These are phyloP conservation scores for Komagataella pastoris DNA, from an alignment of 805 yeast species.

Conservation along the genomic window DNA sequence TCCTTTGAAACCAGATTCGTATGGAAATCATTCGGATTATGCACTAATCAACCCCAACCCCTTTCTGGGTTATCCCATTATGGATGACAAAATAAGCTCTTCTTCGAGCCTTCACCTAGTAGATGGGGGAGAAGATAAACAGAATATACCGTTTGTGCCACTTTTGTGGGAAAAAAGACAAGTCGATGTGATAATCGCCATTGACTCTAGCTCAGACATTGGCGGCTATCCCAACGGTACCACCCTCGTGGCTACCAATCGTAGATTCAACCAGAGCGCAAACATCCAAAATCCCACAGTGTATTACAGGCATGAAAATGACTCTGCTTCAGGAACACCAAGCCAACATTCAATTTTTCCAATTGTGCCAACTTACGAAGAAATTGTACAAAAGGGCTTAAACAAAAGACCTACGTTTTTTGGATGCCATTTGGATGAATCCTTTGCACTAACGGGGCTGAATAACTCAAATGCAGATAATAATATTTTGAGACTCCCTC, in stretches of 20 bases:
- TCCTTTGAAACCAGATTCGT: constrained; percentile 25
- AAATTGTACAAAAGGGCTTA: constrained; percentile 10
- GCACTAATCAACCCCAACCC: constrained; percentile 70
- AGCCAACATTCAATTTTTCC: constrained; percentile 16
- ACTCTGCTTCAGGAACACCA: constrained; percentile 1
- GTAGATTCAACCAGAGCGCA: constrained; percentile 22
- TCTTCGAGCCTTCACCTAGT: constrained; percentile 35
- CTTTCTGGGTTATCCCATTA: constrained; percentile 19
- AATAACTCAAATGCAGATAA: constrained; percentile 1
- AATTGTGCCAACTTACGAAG: constrained; percentile 17
- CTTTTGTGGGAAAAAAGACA: constrained; percentile 46
- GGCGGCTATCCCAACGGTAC: constrained; percentile 56
- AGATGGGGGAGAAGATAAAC: constrained; percentile 73
- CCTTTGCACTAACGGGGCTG: constrained; percentile 9
- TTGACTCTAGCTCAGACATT: constrained; percentile 57
- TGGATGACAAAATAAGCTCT: constrained; percentile 19
- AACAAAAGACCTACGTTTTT: constrained; percentile 21
- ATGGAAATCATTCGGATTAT: constrained; percentile 38
- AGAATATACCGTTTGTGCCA: constrained; percentile 58
- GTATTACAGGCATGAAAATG: not conserved
- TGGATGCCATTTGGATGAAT: constrained; percentile 25
- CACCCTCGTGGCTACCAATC: constrained; percentile 40
- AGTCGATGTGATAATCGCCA: constrained; percentile 53
- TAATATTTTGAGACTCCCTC: constrained; percentile 24
- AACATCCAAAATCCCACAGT: not conserved